These are phyloP conservation scores for Tolypocladium ovalisporum DNA, from an alignment of 2,329 filamentous ascomycete genomes.

Conservation along the genomic window DNA sequence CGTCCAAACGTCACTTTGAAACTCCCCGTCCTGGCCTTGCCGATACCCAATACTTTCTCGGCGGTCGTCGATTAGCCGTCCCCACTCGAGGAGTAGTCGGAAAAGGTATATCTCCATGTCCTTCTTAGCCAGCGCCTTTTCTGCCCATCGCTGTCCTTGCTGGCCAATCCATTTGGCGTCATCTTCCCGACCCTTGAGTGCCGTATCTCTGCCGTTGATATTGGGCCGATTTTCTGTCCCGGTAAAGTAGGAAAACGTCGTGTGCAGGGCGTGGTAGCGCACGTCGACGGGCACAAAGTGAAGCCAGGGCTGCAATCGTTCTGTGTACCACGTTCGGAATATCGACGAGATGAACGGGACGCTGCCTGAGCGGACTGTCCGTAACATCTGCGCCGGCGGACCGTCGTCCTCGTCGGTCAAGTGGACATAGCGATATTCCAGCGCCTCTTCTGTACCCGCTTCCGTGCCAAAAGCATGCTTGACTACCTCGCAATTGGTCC, in stretches of 20 bases:
- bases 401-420: constrained; percentile 62
- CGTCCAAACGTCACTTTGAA: constrained; percentile 19
- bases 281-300: constrained; percentile 73
- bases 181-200: constrained; percentile 33
- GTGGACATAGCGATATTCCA: constrained; percentile 59
- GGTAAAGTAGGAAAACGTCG: constrained; percentile 63
- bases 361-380: constrained; percentile 53
- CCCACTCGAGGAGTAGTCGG: constrained; percentile 68
- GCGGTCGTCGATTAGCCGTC: constrained; percentile 52
- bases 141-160: constrained; percentile 54
- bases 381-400: constrained; percentile 46
- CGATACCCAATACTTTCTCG: constrained; percentile 33
- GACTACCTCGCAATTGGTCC: constrained; percentile 21
- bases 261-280: constrained; percentile 62
- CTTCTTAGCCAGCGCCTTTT: constrained; percentile 50
- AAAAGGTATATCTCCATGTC: constrained; percentile 80
- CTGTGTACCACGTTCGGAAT: constrained; percentile 72
- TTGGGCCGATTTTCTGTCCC: constrained; percentile 36
- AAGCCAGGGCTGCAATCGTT: constrained; percentile 62
- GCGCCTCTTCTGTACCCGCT: constrained; percentile 36
- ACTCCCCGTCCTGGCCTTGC: constrained; percentile 15
- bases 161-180: constrained; percentile 57
- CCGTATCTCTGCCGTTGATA: constrained; percentile 32
- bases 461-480: constrained; percentile 19
- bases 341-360: constrained; percentile 62